Base-by-base conservation (phyloP, 2,329 filamentous ascomycete species). In the Hymenoscyphus infarciens region DNA sequence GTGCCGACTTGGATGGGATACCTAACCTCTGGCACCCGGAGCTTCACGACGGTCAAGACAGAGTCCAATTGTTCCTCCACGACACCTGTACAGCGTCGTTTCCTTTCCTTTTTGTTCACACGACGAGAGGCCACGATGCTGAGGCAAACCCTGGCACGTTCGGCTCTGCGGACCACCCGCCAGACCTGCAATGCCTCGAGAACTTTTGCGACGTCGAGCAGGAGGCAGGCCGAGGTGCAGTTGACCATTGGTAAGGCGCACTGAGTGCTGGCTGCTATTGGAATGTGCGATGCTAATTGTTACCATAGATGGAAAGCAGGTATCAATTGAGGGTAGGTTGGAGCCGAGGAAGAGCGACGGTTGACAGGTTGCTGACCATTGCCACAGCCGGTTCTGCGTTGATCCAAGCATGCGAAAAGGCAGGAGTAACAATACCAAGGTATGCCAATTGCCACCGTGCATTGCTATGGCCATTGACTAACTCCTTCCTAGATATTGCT, bases 351-450 rank as follows among this genome's bases (percentile, higher is more conserved):
- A 27, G 54, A 25, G 60, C 25, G 54, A 71, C 72, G 61, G 65
- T 33, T 57, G 61, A 67, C 57, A 55, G 63, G 35, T 59, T 68
- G 65, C 75, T 82, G 74, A 82, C 75, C 64, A 61, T 64, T 72
- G 70, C 63, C 73, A 77, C 77, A 97, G 94, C 94, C 79, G 94
- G 94, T 70, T 95, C 95, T 72, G 94, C 95, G 75, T 85, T 99
- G 74, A 99, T 99, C 77, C 95, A 99, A 82, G 95, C 95, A 75
- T 99, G 95, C 82, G 95, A 99, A 81, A 97, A 99, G 82, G 95
- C 94, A 69, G 95, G 95, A 75, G 85, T 83, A 69, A 95, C 90
- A 66, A 84, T 98, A 74, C 94, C 94, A 71, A 92, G 89, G 89
- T 91, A 79, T 73, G 82, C 74, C 53, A 68, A 62, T 29, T 16